Conservation (phyloP, 164 flowering plant genomes). For the Houttuynia cordata region DNA sequence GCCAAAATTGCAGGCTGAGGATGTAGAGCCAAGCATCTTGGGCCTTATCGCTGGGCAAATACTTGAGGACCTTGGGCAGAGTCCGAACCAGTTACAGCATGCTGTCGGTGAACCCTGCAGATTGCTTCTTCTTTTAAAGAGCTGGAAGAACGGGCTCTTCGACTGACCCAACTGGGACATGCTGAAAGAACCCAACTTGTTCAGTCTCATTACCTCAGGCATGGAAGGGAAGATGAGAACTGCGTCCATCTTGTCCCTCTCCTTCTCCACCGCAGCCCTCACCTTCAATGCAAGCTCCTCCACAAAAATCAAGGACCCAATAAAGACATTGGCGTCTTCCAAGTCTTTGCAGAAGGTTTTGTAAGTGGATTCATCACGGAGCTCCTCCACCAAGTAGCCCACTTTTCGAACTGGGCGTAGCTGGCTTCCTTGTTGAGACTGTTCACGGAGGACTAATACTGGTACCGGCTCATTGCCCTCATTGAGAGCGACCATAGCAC, state of each 20-base stretch:
- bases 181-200: slow-evolving; percentile 90
- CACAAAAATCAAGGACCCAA: slow-evolving; percentile 91
- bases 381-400: slow-evolving; percentile 97
- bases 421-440: slow-evolving; percentile 34
- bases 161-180: slow-evolving; percentile 98
- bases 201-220: slow-evolving; percentile 99
- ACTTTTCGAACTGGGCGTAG: slow-evolving; percentile 64
- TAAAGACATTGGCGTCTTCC: slow-evolving; percentile 85
- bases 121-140: slow-evolving; percentile 79
- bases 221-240: slow-evolving; percentile 96
- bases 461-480: too few species aligned
- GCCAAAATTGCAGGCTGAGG: slow-evolving; percentile 95
- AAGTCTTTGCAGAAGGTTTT: slow-evolving; percentile 69
- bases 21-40: slow-evolving; percentile 95
- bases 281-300: slow-evolving; percentile 93
- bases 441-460: slow-evolving; percentile 66
- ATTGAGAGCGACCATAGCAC: too few species aligned
- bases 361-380: slow-evolving; percentile 54
- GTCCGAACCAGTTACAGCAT: slow-evolving; percentile 98
- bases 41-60: slow-evolving; percentile 95
- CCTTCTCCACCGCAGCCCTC: slow-evolving; percentile 83
- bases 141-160: slow-evolving; percentile 89
- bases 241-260: slow-evolving; percentile 89
- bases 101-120: slow-evolving; percentile 85
- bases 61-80: slow-evolving; percentile 92